These are phyloP conservation scores for Suillus placidus DNA, from an alignment of 768 basidiomycete genomes.

Conservation along the genomic window DNA sequence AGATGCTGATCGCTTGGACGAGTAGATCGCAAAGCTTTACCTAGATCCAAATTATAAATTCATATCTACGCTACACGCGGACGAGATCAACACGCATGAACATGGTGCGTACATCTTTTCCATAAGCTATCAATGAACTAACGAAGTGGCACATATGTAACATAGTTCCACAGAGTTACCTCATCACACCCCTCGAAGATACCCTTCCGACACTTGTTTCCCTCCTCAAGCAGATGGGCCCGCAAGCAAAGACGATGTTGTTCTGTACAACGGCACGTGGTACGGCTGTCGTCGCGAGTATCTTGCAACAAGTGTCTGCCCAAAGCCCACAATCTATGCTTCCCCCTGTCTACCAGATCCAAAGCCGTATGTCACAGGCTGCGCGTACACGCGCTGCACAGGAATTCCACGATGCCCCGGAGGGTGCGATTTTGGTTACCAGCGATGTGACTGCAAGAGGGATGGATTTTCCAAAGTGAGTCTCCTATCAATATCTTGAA, in stretches of 20 bases:
- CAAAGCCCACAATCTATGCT: slow-evolving; percentile 27
- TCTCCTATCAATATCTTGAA: slow-evolving; percentile 1
- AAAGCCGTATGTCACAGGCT: slow-evolving; percentile 56
- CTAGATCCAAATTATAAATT: slow-evolving; percentile 40
- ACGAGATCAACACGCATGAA: slow-evolving; percentile 63
- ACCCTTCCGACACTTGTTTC: slow-evolving; percentile 45
- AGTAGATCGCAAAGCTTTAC: slow-evolving; percentile 32
- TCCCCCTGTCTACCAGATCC: slow-evolving; percentile 54
- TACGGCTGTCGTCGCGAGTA: slow-evolving; percentile 43
- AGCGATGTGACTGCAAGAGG: slow-evolving; percentile 65
- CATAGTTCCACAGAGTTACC: slow-evolving; percentile 49
- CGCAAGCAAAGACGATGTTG: slow-evolving; percentile 51
- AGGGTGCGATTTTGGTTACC: slow-evolving; percentile 51
- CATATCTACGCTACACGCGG: slow-evolving; percentile 58
- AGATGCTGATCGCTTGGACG: neutral
- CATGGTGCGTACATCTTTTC: slow-evolving; percentile 43
- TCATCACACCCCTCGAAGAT: slow-evolving; percentile 45
- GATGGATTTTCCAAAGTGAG: slow-evolving; percentile 66
- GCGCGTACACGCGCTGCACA: slow-evolving; percentile 51
- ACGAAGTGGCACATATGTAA: neutral
- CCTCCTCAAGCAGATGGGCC: slow-evolving; percentile 40
- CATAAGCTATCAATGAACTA: neutral
- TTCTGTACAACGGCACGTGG: slow-evolving; percentile 73
- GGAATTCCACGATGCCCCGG: slow-evolving; percentile 45
- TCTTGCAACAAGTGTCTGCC: slow-evolving; percentile 27